These are phyloP conservation scores for Zygotorulaspora danielsina DNA, from an alignment of 805 yeast genomes.

Conservation along the genomic window DNA sequence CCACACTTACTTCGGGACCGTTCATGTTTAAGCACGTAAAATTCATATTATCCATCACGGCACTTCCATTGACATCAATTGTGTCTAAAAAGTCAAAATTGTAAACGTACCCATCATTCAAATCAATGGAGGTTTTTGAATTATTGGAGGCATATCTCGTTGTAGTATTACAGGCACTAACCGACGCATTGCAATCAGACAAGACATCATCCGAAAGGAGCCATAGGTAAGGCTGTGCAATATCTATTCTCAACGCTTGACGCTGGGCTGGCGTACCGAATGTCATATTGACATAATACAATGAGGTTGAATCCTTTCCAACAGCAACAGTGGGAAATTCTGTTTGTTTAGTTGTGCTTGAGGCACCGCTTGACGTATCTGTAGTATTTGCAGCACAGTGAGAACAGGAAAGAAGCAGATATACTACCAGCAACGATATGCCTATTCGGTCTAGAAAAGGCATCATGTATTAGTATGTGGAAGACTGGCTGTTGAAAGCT, in stretches of 20 bases:
- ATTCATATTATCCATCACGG: slow-evolving; percentile 22
- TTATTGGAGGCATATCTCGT: slow-evolving; percentile 16
- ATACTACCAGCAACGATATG: background rate
- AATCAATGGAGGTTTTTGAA: slow-evolving; percentile 19
- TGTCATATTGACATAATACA: slow-evolving; percentile 34
- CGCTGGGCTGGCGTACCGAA: slow-evolving; percentile 35
- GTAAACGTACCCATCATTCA: slow-evolving; percentile 11
- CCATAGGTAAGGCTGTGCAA: slow-evolving; percentile 40
- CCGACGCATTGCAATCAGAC: slow-evolving; percentile 11
- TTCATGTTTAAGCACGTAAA: slow-evolving; percentile 13
- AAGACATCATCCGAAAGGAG: slow-evolving; percentile 22
- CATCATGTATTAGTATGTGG: too few relatives aligned
- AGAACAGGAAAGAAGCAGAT: background rate
- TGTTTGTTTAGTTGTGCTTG: background rate
- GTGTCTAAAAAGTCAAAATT: slow-evolving; percentile 27
- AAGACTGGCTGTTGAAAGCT: too few relatives aligned
- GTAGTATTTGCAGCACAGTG: background rate
- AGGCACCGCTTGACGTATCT: background rate
- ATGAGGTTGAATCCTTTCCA: slow-evolving; percentile 22
- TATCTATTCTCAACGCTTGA: slow-evolving; percentile 35
- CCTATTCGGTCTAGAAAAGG: background rate
- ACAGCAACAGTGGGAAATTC: slow-evolving; percentile 24
- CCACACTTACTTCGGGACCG: background rate
- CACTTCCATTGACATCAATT: slow-evolving; percentile 24
- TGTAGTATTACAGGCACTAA: slow-evolving; percentile 9